Base-by-base conservation (phyloP, 495 filamentous ascomycete genomes). In the Parachaetomium inaequale region DNA sequence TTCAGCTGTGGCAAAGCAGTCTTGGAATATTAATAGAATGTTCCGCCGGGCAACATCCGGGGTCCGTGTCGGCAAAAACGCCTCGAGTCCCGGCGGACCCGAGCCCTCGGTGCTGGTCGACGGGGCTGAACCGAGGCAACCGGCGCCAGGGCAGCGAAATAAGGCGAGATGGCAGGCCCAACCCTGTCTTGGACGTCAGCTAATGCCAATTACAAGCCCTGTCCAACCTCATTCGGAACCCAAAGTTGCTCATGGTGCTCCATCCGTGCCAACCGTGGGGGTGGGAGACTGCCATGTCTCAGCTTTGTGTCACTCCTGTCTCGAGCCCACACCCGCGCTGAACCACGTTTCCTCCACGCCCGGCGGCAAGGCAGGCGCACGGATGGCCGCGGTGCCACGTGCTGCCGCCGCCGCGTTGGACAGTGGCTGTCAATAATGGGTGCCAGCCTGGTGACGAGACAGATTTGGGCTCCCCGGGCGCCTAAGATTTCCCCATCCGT, bases 261-360 rank as follows among this genome's bases (percentile, higher is more conserved):
- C 29, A 59, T 45, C 38, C 47, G 63, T 40, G 55, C 43, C 43
- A n/a, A 26, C 23, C 34, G 58, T 59, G 58, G 58, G 58, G 47
- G 54, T 40, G 12, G 3, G 43, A 43, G 42, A 23, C 49, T 45
- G 25, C 42, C 51, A 64, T 60, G 66, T 68, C 66, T 68, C 66
- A 68, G 54, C 59, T 65, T 49, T 68, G 66, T 68, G 62, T 65
- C 62, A 68, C 66, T 63, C 62, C 63, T 68, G 66, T 68, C 61
- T 68, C 62, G 62, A 58, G 59, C 59, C 38, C 56, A 46, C 38
- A 55, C 40, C 52, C 46, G 58, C 23, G 19, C 52, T 55, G 21
- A 36, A 63, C 62, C 66, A 65, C 60, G 63, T 65, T 63, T 63
- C 50, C 63, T 11, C 51, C 47, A 36, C 43, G 29, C 17, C 53